Conservation (phyloP, 106 monocot genomes). For the Dioscorea dumetorum region DNA sequence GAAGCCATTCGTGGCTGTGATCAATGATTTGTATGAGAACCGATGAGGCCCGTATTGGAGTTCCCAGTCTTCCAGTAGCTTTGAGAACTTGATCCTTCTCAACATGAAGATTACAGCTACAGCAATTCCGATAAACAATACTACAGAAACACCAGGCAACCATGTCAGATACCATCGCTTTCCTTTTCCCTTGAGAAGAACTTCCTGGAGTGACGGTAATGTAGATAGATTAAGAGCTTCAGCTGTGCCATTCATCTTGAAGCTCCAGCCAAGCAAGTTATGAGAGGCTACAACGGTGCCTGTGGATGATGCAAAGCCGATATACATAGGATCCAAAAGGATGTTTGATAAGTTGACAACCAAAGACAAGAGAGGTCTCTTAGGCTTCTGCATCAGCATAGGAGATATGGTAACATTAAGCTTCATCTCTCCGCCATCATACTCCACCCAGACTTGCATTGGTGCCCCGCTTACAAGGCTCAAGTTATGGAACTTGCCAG, state of each 20-base stretch:
- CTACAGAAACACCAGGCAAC: neutral
- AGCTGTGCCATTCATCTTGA: slow-evolving; percentile 8
- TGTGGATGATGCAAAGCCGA: slow-evolving; percentile 13
- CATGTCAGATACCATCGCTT: neutral
- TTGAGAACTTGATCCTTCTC: neutral
- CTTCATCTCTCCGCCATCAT: slow-evolving; percentile 5
- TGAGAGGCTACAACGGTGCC: slow-evolving; percentile 4
- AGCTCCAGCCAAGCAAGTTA: slow-evolving; percentile 22
- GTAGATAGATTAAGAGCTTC: neutral
- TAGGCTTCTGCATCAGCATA: neutral
- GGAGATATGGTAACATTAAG: slow-evolving; percentile 13
- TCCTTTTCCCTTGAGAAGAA: neutral
- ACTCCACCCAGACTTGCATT: slow-evolving; percentile 24
- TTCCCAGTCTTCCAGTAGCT: slow-evolving; percentile 5
- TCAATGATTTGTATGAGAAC: neutral
- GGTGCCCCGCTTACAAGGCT: slow-evolving; percentile 11
- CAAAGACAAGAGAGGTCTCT: slow-evolving; percentile 11
- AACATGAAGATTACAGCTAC: neutral
- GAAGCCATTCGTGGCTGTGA: neutral
- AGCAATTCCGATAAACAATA: neutral
- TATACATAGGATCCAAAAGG: slow-evolving; percentile 12
- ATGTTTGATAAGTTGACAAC: slow-evolving; percentile 9
- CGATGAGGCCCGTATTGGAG: neutral
- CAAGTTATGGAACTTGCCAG: neutral
- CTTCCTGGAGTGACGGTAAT: neutral